Base-by-base conservation (phyloP, 495 filamentous ascomycete genomes). In the Pyrenopolyporus hunteri region DNA sequence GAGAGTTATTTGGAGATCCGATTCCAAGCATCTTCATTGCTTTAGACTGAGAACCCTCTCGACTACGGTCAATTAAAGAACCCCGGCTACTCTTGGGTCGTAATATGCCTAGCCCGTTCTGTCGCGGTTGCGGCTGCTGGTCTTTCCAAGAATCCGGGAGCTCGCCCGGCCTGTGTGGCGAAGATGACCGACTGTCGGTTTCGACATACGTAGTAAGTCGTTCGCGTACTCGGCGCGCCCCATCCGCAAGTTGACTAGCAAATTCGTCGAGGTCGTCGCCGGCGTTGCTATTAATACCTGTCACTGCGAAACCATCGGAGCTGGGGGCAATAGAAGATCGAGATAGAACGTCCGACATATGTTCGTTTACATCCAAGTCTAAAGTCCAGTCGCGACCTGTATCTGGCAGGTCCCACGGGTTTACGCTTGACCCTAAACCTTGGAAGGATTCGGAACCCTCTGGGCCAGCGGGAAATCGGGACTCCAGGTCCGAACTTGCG, bases 191-290 rank as follows among this genome's bases (percentile, higher is more conserved):
- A 39, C 73, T 77, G 49, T 89, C 88, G 6, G 78, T 81, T 57
- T 90, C 89, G 11, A 84, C 85, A 63, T 87, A 88, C 13, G 79
- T 89, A 11, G 85, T 85, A 22, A 97, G 75, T 65, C 87, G 91
- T 73, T 96, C 91, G 59, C 92, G 87, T 26, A 96, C 88, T 13
- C 84, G 88, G 25, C 86, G 82, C 45, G 89, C 84, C 33, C 91
- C 83, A 68, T 88, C 82, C 0, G 90, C 91, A 16, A 97, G 84
- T 65, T 94, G 90, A 52, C 81, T 86, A 16, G 86, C 86, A 63
- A 97, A 93, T 48, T 90, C 91, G 43, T 92, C 87, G 4, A 83
- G 82, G 50, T 91, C 90, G 17, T 91, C 83, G 0, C 83, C 81
- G 48, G 88, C 83, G 28, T 77, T 78, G 51, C 28, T 22, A 23